Percentiles rank a stretch among this genome's conserved stretches.
phyloP scores from a whole-genome alignment of 1,284 basidiomycete species.

The Ustilago esculenta region DNA sequence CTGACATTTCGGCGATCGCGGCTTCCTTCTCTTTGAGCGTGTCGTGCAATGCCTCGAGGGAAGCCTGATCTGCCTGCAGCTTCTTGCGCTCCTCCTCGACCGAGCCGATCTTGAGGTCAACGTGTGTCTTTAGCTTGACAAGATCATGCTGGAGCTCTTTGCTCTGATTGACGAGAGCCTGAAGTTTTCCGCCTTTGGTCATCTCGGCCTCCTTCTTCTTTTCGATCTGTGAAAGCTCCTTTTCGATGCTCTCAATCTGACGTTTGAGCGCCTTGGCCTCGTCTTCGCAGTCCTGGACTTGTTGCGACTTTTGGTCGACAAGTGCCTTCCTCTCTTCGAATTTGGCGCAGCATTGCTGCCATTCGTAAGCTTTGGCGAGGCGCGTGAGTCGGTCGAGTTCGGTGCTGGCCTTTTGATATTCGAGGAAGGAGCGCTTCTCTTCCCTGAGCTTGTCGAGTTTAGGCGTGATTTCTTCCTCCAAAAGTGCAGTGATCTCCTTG shows the following conservation, averaged over 20 bases:
- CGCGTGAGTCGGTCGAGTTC: slow-evolving; percentile 91
- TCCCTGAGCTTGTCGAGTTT: slow-evolving; percentile 89
- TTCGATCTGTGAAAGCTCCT: slow-evolving; percentile 70
- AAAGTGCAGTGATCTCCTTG: slow-evolving; percentile 75
- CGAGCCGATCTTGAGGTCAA: slow-evolving; percentile 81
- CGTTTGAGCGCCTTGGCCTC: slow-evolving; percentile 64
- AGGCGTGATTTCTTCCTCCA: slow-evolving; percentile 91
- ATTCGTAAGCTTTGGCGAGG: slow-evolving; percentile 87
- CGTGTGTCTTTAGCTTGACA: slow-evolving; percentile 87
- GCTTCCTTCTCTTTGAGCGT: slow-evolving; percentile 68
- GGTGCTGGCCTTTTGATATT: slow-evolving; percentile 87
- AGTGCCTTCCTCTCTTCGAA: slow-evolving; percentile 68
- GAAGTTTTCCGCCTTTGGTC: slow-evolving; percentile 80
- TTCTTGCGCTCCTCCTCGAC: slow-evolving; percentile 83
- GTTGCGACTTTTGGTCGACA: slow-evolving; percentile 64
- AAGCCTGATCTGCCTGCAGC: slow-evolving; percentile 72
- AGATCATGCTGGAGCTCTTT: slow-evolving; percentile 82
- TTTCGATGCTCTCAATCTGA: slow-evolving; percentile 69
- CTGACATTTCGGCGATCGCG: slow-evolving; percentile 32
- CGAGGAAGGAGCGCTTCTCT: slow-evolving; percentile 89
- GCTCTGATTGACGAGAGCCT: slow-evolving; percentile 81
- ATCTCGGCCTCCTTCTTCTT: slow-evolving; percentile 72
- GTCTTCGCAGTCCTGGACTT: slow-evolving; percentile 64
- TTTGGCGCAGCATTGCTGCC: slow-evolving; percentile 70
- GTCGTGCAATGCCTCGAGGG: slow-evolving; percentile 67